Conservation (phyloP, 1,284 basidiomycete species). For the Marasmius tenuissimus region DNA sequence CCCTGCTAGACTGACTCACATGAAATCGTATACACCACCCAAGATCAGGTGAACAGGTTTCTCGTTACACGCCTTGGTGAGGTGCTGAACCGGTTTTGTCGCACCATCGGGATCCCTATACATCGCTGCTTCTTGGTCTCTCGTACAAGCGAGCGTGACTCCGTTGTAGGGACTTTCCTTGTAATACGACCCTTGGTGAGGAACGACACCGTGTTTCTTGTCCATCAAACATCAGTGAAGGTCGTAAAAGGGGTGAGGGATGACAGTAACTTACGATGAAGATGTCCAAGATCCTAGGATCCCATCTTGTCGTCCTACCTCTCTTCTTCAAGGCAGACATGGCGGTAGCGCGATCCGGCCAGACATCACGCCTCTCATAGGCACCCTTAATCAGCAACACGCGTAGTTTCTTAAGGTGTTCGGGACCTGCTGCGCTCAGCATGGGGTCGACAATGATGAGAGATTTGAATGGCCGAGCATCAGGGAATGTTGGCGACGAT, state of each 20-base stretch:
- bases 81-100: constrained; percentile 43
- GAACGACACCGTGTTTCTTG: constrained; percentile 46
- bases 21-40: constrained; percentile 47
- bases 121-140: constrained; percentile 57
- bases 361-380: constrained; percentile 44
- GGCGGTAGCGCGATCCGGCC: constrained; percentile 45
- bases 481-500: constrained; percentile 29
- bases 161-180: constrained; percentile 30
- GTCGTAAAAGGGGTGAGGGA: not conserved
- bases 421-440: constrained; percentile 45
- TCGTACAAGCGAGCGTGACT: constrained; percentile 52
- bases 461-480: constrained; percentile 32
- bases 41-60: constrained; percentile 52
- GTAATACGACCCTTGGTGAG: constrained; percentile 31
- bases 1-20: constrained; percentile 33
- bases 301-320: constrained; percentile 42
- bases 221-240: not conserved
- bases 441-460: constrained; percentile 58
- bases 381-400: constrained; percentile 41
- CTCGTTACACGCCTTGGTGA: constrained; percentile 37
- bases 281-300: constrained; percentile 42
- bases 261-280: constrained; percentile 42
- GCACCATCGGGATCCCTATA: constrained; percentile 50
- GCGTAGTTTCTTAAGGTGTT: constrained; percentile 39
- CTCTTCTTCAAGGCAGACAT: constrained; percentile 30